phyloP scores from a whole-genome alignment of 331 rosid genomes.

The Malus hybrid region DNA sequence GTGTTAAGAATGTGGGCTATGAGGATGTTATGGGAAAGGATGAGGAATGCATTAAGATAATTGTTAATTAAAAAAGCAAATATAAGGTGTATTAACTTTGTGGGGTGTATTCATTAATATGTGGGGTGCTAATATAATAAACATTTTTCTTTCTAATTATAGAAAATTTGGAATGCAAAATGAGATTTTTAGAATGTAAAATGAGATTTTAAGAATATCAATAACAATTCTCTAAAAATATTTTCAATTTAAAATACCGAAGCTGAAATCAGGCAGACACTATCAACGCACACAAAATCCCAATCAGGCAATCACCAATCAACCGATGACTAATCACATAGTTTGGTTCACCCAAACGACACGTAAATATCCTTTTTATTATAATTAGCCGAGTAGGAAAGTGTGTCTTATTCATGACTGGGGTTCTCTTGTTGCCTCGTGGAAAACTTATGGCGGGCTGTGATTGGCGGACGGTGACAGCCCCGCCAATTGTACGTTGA shows the following conservation, averaged over 20 bases:
- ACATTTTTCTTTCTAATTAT: no score
- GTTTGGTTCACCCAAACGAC: neutral
- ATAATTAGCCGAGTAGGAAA: neutral
- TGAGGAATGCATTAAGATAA: no score
- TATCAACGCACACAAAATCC: neutral
- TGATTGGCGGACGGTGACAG: conserved; percentile 19
- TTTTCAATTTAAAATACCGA: neutral
- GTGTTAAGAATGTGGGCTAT: no score
- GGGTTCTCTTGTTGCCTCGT: conserved; percentile 13
- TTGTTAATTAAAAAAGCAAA: no score
- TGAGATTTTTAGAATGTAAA: no score
- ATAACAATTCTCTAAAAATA: no score
- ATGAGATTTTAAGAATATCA: no score
- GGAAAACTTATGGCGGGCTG: conserved; percentile 20
- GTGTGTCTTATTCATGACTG: neutral
- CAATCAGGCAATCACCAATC: conserved; percentile 1
- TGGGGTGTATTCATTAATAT: no score
- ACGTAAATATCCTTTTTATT: neutral
- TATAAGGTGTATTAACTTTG: no score
- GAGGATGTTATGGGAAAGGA: no score
- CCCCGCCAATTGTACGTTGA: conserved; percentile 13
- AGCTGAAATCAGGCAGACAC: conserved; percentile 14
- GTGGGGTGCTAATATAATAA: no score
- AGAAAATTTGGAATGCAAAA: no score
- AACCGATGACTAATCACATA: conserved; percentile 2